Conservation (phyloP, 2,329 filamentous ascomycete genomes). For the Hypomyces perniciosus region DNA sequence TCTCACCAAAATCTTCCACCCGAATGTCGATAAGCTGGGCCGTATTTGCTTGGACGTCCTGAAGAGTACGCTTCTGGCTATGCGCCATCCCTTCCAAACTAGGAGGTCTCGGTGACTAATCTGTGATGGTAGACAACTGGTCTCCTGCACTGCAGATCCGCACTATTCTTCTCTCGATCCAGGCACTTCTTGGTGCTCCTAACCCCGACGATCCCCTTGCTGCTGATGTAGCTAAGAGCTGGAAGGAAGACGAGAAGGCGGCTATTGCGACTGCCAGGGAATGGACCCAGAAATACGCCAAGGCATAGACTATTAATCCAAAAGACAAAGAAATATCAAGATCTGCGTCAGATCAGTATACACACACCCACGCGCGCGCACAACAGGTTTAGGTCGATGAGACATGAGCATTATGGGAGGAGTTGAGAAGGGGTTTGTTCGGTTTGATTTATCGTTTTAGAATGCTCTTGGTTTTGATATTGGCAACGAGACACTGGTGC, state of each 20-base stretch:
- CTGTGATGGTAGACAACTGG: constrained; percentile 75
- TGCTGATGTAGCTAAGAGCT: constrained; percentile 93
- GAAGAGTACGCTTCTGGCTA: constrained; percentile 63
- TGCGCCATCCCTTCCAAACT: not conserved
- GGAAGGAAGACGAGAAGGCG: constrained; percentile 92
- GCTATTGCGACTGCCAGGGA: constrained; percentile 89
- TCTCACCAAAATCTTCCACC: constrained; percentile 98
- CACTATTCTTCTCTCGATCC: constrained; percentile 97
- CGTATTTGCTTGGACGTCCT: constrained; percentile 95
- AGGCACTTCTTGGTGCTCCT: constrained; percentile 88
- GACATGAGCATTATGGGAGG: constrained; percentile 19
- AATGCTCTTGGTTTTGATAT: constrained; percentile 11
- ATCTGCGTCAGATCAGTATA: not conserved
- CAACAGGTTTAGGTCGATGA: constrained; percentile 7
- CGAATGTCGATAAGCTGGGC: constrained; percentile 95
- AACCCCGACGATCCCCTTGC: constrained; percentile 98
- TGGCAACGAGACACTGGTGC: not conserved
- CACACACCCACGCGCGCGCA: not conserved
- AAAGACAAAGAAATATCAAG: constrained; percentile 6
- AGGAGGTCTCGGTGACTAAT: constrained; percentile 8
- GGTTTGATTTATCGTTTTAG: constrained; percentile 13
- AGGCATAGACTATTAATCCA: constrained; percentile 29
- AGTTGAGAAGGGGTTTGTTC: constrained; percentile 15
- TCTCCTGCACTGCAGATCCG: constrained; percentile 95
- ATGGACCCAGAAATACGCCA: constrained; percentile 83